Conservation (phyloP, 2,329 filamentous ascomycete genomes). For the Rasamsonia emersonii region DNA sequence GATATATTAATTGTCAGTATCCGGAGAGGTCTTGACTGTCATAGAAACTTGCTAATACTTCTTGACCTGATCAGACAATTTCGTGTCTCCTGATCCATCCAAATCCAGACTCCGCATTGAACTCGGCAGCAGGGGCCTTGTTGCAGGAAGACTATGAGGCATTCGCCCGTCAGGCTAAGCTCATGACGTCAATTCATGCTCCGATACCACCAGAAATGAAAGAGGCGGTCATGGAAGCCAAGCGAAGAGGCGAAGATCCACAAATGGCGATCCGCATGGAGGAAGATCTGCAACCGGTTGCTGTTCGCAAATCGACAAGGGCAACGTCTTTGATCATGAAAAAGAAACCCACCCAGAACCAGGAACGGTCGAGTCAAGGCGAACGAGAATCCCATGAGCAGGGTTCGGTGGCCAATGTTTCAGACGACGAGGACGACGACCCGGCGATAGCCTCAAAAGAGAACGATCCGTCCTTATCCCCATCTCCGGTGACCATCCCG, state of each 20-base stretch:
- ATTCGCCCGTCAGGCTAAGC: conserved; percentile 48
- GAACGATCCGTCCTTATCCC: conserved; percentile 38
- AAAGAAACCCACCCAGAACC: conserved; percentile 14
- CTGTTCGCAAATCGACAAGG: conserved; percentile 9
- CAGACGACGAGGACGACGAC: conserved; percentile 22
- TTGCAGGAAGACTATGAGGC: conserved; percentile 51
- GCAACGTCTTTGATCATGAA: conserved; percentile 23
- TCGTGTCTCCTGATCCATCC: conserved; percentile 55
- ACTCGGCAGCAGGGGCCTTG: conserved; percentile 51
- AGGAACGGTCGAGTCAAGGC: too few species aligned
- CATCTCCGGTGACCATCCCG: conserved; percentile 24
- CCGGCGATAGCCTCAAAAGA: conserved; percentile 37
- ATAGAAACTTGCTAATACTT: too few species aligned
- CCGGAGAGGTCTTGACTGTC: too few species aligned
- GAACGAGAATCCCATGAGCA: too few species aligned
- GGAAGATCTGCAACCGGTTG: conserved; percentile 11
- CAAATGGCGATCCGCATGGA: conserved; percentile 17
- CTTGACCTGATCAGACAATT: conserved; percentile 39
- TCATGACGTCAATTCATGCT: conserved; percentile 57
- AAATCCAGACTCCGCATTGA: conserved; percentile 56
- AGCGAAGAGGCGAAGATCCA: conserved; percentile 44
- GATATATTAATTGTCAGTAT: conserved; percentile 46
- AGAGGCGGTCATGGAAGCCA: conserved; percentile 44
- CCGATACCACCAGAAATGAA: conserved; percentile 40
- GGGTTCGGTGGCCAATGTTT: too few species aligned